A percentile compares a stretch with the other conserved stretches of the same genome.
Evolutionary conservation across 805 yeast species (phyloP).

Genomic region (Cyberlindnera lachancei): DNA sequence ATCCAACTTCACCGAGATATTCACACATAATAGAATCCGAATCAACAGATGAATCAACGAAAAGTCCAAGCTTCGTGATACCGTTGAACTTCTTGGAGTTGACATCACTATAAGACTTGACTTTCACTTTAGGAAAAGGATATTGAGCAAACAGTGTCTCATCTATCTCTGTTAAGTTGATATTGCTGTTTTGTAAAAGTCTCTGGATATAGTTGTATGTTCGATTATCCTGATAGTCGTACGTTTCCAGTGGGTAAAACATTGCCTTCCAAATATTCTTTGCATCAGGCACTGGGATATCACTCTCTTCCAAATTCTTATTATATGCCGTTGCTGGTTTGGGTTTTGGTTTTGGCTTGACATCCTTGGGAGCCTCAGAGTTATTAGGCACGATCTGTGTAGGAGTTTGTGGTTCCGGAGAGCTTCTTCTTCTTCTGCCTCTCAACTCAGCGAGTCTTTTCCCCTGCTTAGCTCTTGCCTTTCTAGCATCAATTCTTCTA

Average conservation of each 20-base stretch:
- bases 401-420: too few species aligned
- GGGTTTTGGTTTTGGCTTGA: slow-evolving; percentile 13
- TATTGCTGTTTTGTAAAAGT: slow-evolving; percentile 1
- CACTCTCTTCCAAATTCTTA: slow-evolving; percentile 28
- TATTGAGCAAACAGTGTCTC: slow-evolving; percentile 19
- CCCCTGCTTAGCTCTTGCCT: slow-evolving; percentile 25
- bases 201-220: slow-evolving; percentile 39
- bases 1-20: slow-evolving; percentile 65
- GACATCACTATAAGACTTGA: slow-evolving; percentile 53
- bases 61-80: slow-evolving; percentile 60
- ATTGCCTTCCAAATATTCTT: slow-evolving; percentile 28
- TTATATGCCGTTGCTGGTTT: slow-evolving; percentile 18
- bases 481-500: slow-evolving; percentile 34
- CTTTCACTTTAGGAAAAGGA: slow-evolving; percentile 30
- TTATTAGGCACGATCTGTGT: slow-evolving; percentile 4
- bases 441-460: slow-evolving; percentile 2
- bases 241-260: slow-evolving; percentile 26
- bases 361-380: slow-evolving; percentile 8
- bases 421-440: slow-evolving; percentile 1
- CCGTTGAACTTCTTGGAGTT: slow-evolving; percentile 52
- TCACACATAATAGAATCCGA: slow-evolving; percentile 49
- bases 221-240: slow-evolving; percentile 37
- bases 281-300: slow-evolving; percentile 28
- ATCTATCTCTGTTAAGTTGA: slow-evolving; percentile 15
- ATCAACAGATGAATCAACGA: slow-evolving; percentile 31